phyloP scores from a whole-genome alignment of 192 early-diverging fungal genomes.

The Coemansia sp. region DNA sequence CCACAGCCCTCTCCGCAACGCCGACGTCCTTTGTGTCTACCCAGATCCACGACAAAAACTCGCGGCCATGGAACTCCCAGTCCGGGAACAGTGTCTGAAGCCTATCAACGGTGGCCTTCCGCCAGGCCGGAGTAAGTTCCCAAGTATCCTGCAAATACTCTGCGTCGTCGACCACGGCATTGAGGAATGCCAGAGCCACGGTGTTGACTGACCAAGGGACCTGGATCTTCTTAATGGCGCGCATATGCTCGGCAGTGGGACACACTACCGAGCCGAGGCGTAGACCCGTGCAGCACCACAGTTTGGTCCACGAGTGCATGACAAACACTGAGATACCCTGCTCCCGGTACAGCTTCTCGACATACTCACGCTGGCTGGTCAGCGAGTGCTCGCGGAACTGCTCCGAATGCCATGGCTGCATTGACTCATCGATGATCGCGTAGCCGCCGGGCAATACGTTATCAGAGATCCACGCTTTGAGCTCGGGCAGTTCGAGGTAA shows the following conservation, averaged over 20 bases:
- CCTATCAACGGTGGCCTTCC: conserved; percentile 53
- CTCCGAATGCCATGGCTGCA: conserved; percentile 91
- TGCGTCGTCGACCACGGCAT: conserved; percentile 72
- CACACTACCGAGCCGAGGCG: conserved; percentile 87
- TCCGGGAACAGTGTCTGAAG: conserved; percentile 36
- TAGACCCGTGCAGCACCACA: conserved; percentile 92
- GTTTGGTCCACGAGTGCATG: conserved; percentile 94
- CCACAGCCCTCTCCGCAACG: conserved; percentile 67
- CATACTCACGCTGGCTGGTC: conserved; percentile 70
- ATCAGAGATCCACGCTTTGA: conserved; percentile 76
- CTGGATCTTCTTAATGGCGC: conserved; percentile 75
- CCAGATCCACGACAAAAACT: conserved; percentile 89
- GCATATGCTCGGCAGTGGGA: conserved; percentile 75
- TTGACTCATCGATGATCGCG: conserved; percentile 89
- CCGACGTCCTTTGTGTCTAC: conserved; percentile 66
- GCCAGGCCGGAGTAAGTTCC: conserved; percentile 72
- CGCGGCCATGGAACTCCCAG: conserved; percentile 75
- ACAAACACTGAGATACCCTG: conserved; percentile 79
- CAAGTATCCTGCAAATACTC: conserved; percentile 79
- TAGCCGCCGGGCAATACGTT: conserved; percentile 79
- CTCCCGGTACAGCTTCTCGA: conserved; percentile 61
- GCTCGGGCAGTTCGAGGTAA: conserved; percentile 71
- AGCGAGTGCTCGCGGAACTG: conserved; percentile 84
- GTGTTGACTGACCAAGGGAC: conserved; percentile 94
- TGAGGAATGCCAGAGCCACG: conserved; percentile 82